These are phyloP conservation scores for Aspergillus hortae DNA, from an alignment of 2,329 filamentous ascomycete species.

Conservation along the genomic window DNA sequence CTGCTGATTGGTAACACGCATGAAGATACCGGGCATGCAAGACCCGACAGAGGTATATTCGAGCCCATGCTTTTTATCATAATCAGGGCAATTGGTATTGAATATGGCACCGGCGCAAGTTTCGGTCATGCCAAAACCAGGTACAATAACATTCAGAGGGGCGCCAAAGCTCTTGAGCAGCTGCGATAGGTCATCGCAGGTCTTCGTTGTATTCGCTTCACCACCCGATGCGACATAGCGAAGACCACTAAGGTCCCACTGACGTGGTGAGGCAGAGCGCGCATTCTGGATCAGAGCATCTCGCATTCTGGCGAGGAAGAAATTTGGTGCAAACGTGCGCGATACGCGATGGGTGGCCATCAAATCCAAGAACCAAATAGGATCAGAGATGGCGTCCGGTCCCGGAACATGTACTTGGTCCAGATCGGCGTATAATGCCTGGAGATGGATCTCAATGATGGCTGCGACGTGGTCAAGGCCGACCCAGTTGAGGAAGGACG, in stretches of 20 bases:
- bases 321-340: conserved; percentile 26
- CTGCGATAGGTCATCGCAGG: conserved; percentile 35
- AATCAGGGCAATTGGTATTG: conserved; percentile 38
- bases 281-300: not conserved
- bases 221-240: conserved; percentile 34
- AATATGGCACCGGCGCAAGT: conserved; percentile 51
- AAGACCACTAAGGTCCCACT: conserved; percentile 18
- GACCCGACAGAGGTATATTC: conserved; percentile 17
- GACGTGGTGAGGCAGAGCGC: not conserved
- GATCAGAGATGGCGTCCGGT: conserved; percentile 24
- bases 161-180: conserved; percentile 22
- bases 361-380: conserved; percentile 33
- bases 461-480: conserved; percentile 54
- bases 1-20: conserved; percentile 15
- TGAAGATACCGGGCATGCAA: conserved; percentile 20
- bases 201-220: conserved; percentile 32
- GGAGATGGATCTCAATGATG: conserved; percentile 52
- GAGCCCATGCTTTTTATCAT: conserved; percentile 30
- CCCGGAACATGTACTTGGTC: conserved; percentile 20
- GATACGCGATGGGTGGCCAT: conserved; percentile 34
- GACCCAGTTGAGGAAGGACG: conserved; percentile 49
- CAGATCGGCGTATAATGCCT: conserved; percentile 33
- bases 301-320: conserved; percentile 18
- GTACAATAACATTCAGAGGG: conserved; percentile 39
- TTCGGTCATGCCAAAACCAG: conserved; percentile 42